Percentiles rank a stretch among this genome's conserved stretches.
Conservation (phyloP, 495 filamentous ascomycete genomes). For the Hypoxylon crocopeplum region DNA sequence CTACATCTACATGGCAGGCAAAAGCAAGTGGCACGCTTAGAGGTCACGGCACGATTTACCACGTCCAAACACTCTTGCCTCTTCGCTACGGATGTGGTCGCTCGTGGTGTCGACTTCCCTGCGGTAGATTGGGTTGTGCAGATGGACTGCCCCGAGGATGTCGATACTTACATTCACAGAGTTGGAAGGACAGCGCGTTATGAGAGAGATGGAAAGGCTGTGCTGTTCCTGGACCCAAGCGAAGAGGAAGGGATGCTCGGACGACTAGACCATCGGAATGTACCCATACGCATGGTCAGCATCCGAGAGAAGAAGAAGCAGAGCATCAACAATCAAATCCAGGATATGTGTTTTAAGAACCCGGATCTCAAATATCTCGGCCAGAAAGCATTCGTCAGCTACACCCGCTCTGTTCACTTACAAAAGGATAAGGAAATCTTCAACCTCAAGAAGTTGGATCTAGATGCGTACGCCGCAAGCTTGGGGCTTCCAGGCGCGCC, state of each 20-base stretch:
- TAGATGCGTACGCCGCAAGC: conserved; percentile 86
- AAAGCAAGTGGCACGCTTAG: conserved; percentile 85
- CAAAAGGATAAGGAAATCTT: conserved; percentile 95
- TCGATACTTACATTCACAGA: conserved; percentile 96
- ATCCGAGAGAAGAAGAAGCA: conserved; percentile 89
- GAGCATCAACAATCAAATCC: conserved; percentile 79
- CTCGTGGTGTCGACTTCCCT: conserved; percentile 92
- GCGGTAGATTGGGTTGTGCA: conserved; percentile 98
- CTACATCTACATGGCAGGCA: conserved; percentile 94
- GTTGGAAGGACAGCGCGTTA: conserved; percentile 96
- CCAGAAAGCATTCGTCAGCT: conserved; percentile 93
- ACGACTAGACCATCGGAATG: conserved; percentile 83
- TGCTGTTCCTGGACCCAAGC: conserved; percentile 89
- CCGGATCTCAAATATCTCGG: conserved; percentile 93
- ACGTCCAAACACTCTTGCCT: conserved; percentile 81
- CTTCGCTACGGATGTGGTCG: conserved; percentile 94
- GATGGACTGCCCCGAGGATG: conserved; percentile 92
- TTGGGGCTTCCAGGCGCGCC: conserved; percentile 90
- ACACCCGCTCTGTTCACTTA: conserved; percentile 79
- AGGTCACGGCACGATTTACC: conserved; percentile 83
- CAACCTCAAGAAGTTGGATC: conserved; percentile 74
- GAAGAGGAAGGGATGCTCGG: conserved; percentile 88
- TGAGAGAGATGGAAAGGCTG: conserved; percentile 83
- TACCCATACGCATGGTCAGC: conserved; percentile 83
- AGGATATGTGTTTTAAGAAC: conserved; percentile 94